Base-by-base conservation (phyloP, 1,284 basidiomycete species). In the Irpex sp. region DNA sequence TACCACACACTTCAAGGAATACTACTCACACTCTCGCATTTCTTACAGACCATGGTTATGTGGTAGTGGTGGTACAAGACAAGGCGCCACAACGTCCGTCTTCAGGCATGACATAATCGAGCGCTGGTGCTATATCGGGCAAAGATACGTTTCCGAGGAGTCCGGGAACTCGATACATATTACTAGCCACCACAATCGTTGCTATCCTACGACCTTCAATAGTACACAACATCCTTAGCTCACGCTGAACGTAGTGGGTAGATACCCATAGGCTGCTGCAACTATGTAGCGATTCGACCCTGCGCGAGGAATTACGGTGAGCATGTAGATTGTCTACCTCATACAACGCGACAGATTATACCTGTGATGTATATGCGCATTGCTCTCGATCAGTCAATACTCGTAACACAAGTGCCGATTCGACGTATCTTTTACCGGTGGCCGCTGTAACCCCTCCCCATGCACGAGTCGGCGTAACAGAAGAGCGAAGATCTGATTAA, bases 11-110 rank as follows among this genome's bases (percentile, higher is more conserved):
- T 23, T 42, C 1, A 1, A n/a, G n/a, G 52, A 8, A 48, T 8
- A 10, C 54, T 35, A 68, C 79, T 59, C 63, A 84, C 89, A 74
- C 81, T 78, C 76, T 91, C 89, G 74, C 89, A 91, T 74, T 83
- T 86, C 73, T 78, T 80, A 77, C 89, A 91, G 65, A 91, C 89
- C 89, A 91, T 91, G 74, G 68, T 69, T 64, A 61, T 64, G 68
- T 54, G 53, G 60, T 63, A 57, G 60, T 58, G n/a, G 45, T 19
- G 21, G 21, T 18, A 23, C 48, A 45, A 19, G 48, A 18, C 48
- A 23, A 18, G 18, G 16, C 36, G 42, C n/a, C 52, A 23, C 9
- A 28, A 14, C 56, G 58, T 28, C 28, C 28, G 28, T 33, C 28
- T n/a, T 45, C 39, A 45, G n/a, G 39, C 39, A 12, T 45, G 39